phyloP scores from a whole-genome alignment of 2,329 filamentous ascomycete genomes.

The Lachnellula suecica region DNA sequence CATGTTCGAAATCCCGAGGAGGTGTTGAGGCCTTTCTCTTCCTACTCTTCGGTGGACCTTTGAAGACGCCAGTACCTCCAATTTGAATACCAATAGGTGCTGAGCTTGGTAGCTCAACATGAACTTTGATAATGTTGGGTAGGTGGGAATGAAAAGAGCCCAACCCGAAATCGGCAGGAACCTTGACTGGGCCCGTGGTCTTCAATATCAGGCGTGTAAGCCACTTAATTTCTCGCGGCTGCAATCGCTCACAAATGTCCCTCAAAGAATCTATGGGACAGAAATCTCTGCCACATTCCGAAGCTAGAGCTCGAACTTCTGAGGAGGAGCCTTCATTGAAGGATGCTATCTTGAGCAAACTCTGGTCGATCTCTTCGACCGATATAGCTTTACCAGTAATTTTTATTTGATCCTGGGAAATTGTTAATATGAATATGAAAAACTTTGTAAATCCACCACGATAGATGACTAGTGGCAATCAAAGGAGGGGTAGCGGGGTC shows the following conservation, averaged over 20 bases:
- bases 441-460: no score
- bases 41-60: constrained; percentile 2
- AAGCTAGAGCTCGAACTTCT: constrained; percentile 44
- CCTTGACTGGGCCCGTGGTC: constrained; percentile 63
- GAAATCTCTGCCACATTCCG: not conserved
- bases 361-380: constrained; percentile 70
- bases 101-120: constrained; percentile 65
- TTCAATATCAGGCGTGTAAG: constrained; percentile 79
- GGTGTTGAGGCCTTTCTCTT: not conserved
- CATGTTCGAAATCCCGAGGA: not conserved
- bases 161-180: constrained; percentile 47
- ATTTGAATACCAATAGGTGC: constrained; percentile 35
- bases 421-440: constrained; percentile 1
- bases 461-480: constrained; percentile 5
- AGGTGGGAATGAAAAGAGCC: constrained; percentile 65
- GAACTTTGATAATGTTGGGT: constrained; percentile 67
- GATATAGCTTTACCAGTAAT: constrained; percentile 45
- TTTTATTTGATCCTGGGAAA: not conserved
- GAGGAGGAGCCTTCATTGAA: constrained; percentile 70
- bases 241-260: constrained; percentile 57
- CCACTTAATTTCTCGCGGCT: constrained; percentile 80
- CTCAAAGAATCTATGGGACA: constrained; percentile 45
- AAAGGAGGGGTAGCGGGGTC: constrained; percentile 1
- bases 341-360: constrained; percentile 66
- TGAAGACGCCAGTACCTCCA: constrained; percentile 11